Percentiles rank a stretch among this genome's conserved stretches.
These are phyloP conservation scores for Poterioochromonas sp. DNA, from an alignment of 352 stramenopile genomes.

Conservation along the genomic window DNA sequence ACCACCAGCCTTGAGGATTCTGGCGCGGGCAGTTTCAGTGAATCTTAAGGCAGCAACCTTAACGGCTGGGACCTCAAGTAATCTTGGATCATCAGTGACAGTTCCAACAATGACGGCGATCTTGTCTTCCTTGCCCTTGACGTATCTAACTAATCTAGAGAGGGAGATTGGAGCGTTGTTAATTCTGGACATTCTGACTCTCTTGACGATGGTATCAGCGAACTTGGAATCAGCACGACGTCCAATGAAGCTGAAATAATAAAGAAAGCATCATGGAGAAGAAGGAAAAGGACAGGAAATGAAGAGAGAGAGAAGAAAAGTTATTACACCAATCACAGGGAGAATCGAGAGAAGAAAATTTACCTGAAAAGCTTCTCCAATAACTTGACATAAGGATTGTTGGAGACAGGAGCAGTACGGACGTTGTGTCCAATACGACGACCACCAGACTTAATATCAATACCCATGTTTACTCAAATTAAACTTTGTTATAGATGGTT, in stretches of 20 bases:
- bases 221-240: slow-evolving; percentile 97
- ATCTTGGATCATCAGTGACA: slow-evolving; percentile 97
- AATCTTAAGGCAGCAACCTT: slow-evolving; percentile 91
- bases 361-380: slow-evolving; percentile 77
- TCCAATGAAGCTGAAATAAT: slow-evolving; percentile 90
- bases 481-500: too few relatives aligned
- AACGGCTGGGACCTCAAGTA: slow-evolving; percentile 88
- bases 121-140: slow-evolving; percentile 97
- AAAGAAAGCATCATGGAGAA: slow-evolving; percentile 37
- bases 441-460: slow-evolving; percentile 97
- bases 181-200: slow-evolving; percentile 97
- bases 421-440: slow-evolving; percentile 93
- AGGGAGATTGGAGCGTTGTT: slow-evolving; percentile 96
- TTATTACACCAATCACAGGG: background rate
- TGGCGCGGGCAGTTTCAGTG: slow-evolving; percentile 90
- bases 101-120: slow-evolving; percentile 95
- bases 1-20: slow-evolving; percentile 93
- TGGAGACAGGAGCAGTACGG: slow-evolving; percentile 89
- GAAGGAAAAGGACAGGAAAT: background rate
- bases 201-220: slow-evolving; percentile 93
- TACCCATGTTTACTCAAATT: slow-evolving; percentile 84
- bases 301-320: background rate
- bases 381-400: slow-evolving; percentile 98
- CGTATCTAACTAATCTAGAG: slow-evolving; percentile 87
- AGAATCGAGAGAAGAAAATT: background rate